Evolutionary conservation across 306 rosid genomes (phyloP).

Genomic region (Bauhinia variegata): DNA sequence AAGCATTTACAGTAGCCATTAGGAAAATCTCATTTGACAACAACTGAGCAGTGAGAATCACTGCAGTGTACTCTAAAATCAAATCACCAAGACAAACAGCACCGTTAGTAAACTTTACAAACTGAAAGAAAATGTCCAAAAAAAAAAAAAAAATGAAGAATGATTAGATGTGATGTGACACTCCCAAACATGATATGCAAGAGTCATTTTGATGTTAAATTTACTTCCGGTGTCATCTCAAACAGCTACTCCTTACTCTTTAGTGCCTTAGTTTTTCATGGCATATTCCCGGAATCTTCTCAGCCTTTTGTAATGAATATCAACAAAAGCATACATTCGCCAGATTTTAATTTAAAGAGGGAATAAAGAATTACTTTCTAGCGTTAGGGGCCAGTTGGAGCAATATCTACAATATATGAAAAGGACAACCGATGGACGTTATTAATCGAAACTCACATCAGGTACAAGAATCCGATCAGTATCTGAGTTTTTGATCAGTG

Average conservation of each 20-base stretch:
- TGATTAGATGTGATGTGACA: too few species aligned
- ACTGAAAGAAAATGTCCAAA: background rate
- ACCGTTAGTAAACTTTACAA: background rate
- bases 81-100: constrained; percentile 1
- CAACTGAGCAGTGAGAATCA: constrained; percentile 3
- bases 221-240: too few species aligned
- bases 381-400: background rate
- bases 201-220: background rate
- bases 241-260: too few species aligned
- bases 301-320: background rate
- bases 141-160: too few species aligned
- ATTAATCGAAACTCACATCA: constrained; percentile 67
- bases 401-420: background rate
- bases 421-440: background rate
- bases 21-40: constrained; percentile 16
- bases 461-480: constrained; percentile 77
- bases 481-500: constrained; percentile 70
- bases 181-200: background rate
- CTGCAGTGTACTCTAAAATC: constrained; percentile 14
- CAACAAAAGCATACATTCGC: background rate
- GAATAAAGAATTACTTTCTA: background rate
- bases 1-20: constrained; percentile 30
- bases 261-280: too few species aligned
- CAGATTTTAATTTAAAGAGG: constrained; percentile 7
- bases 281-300: constrained; percentile 2